Conservation (phyloP, 2,329 filamentous ascomycete genomes). For the Rasamsonia emersonii region DNA sequence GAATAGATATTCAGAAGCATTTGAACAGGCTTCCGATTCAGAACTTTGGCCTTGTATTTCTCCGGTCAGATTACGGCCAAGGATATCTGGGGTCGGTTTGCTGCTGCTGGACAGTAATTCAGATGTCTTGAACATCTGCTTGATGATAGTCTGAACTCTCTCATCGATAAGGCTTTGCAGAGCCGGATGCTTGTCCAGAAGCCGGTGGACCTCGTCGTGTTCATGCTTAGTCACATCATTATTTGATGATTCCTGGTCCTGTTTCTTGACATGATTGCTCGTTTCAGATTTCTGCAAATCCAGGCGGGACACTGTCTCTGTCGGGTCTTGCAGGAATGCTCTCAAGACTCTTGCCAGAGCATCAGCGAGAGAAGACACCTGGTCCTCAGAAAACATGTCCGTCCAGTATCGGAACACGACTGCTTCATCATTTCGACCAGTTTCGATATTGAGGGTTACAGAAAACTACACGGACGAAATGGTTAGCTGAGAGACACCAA, state of each 20-base stretch:
- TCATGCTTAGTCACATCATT: background rate
- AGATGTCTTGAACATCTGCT: conserved; percentile 23
- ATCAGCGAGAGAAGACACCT: conserved; percentile 22
- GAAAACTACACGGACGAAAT: conserved; percentile 24
- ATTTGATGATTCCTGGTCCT: too few species aligned
- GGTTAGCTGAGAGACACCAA: too few species aligned
- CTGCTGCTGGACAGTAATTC: conserved; percentile 15
- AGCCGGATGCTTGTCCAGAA: conserved; percentile 13
- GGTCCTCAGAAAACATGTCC: conserved; percentile 26
- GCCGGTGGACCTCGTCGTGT: background rate
- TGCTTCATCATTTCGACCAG: conserved; percentile 25
- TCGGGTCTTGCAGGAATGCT: conserved; percentile 23
- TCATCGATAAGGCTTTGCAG: conserved; percentile 26
- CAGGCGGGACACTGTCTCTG: conserved; percentile 15
- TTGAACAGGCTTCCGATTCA: conserved; percentile 7
- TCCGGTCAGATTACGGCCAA: too few species aligned
- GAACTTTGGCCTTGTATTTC: conserved; percentile 6
- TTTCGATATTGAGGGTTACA: conserved; percentile 32
- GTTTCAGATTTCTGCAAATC: background rate
- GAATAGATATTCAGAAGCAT: conserved; percentile 7
- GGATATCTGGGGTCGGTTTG: conserved; percentile 13
- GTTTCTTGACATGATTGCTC: background rate
- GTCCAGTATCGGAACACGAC: conserved; percentile 33
- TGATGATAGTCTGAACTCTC: conserved; percentile 26
- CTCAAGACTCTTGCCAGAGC: conserved; percentile 24